These are phyloP conservation scores for Perkinsela sp. DNA, from an alignment of 208 protist genomes.

Conservation along the genomic window DNA sequence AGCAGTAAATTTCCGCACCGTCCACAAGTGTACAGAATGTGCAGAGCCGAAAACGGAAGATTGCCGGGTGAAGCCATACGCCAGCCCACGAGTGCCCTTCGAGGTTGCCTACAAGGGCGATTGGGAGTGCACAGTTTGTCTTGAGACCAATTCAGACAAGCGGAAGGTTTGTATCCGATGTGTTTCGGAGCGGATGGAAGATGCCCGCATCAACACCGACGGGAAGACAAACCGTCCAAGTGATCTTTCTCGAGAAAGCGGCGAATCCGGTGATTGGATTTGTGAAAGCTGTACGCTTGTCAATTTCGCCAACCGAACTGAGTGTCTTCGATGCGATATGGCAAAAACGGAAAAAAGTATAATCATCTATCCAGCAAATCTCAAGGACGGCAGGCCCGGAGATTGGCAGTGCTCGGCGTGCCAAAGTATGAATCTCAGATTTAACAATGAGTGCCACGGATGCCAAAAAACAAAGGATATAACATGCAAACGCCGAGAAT, in stretches of 20 bases:
- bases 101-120: not conserved
- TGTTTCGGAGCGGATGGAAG: not conserved
- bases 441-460: not conserved
- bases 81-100: not conserved
- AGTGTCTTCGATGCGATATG: conserved; percentile 1
- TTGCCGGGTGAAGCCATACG: not conserved
- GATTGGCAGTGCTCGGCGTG: not conserved
- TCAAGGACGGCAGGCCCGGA: not conserved
- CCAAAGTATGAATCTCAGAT: not conserved
- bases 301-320: conserved; percentile 1
- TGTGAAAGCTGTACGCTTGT: conserved; percentile 1
- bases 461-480: not conserved
- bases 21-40: not conserved
- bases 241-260: not conserved
- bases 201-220: not conserved
- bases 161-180: not conserved
- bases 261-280: conserved; percentile 3
- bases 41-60: not conserved
- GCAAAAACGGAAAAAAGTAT: not conserved
- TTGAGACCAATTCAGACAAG: not conserved
- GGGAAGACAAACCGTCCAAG: not conserved
- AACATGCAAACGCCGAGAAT: not conserved
- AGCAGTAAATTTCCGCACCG: not conserved
- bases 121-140: not conserved
- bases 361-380: not conserved